Conservation (phyloP, 2,329 filamentous ascomycete genomes). For the Apiospora phragmitis region DNA sequence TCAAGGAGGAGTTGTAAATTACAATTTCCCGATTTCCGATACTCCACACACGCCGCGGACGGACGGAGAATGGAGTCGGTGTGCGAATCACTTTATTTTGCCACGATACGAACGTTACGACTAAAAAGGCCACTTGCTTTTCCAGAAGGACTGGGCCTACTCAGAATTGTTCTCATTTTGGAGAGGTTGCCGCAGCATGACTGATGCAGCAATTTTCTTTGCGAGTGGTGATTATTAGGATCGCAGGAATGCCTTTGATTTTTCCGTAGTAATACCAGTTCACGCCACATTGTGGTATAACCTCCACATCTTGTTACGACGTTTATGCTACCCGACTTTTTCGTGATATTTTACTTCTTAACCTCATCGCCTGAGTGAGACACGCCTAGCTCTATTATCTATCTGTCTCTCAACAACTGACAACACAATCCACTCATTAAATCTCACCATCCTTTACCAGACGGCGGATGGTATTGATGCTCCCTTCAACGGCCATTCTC, state of each 20-base stretch:
- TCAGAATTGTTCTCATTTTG: neutral
- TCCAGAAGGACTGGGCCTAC: neutral
- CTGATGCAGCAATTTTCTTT: neutral
- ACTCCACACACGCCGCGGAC: neutral
- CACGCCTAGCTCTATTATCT: too few species aligned
- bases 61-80: neutral
- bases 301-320: too few species aligned
- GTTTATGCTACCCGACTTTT: neutral
- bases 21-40: neutral
- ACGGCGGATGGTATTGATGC: constrained; percentile 30
- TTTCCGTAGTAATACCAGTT: constrained; percentile 7
- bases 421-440: constrained; percentile 18
- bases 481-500: constrained; percentile 32
- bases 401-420: too few species aligned
- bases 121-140: neutral
- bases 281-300: neutral
- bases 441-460: constrained; percentile 28
- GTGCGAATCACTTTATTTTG: neutral
- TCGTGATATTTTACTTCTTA: neutral
- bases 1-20: constrained; percentile 51
- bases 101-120: constrained; percentile 4
- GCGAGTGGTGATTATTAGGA: neutral
- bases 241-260: neutral
- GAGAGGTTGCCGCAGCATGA: neutral
- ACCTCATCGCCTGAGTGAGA: too few species aligned